phyloP scores from a whole-genome alignment of 768 basidiomycete species.

The Pleurotus djamor region DNA sequence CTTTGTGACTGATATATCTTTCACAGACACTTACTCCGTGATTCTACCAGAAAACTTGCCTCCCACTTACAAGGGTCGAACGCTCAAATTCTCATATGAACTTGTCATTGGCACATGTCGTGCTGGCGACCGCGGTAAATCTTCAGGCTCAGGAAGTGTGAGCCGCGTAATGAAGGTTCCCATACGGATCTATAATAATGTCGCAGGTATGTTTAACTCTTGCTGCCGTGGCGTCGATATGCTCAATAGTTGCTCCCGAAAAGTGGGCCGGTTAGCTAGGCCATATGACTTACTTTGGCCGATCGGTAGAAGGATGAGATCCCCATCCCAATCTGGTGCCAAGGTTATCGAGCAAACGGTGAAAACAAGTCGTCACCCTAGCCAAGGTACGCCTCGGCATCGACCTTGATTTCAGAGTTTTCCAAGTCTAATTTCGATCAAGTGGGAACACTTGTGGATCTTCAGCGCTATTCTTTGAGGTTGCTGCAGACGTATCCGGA shows the following conservation, averaged over 20 bases:
- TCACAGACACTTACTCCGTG: constrained; percentile 76
- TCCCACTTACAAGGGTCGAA: constrained; percentile 86
- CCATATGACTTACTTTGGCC: constrained; percentile 90
- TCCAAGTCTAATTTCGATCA: background rate
- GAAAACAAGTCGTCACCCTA: constrained; percentile 14
- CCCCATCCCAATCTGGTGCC: constrained; percentile 30
- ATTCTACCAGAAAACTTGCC: constrained; percentile 78
- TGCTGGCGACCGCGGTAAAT: constrained; percentile 32
- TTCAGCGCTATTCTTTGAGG: constrained; percentile 51
- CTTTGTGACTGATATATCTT: background rate
- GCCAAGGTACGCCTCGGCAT: constrained; percentile 17
- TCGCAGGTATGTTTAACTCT: constrained; percentile 53
- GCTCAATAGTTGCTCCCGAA: background rate
- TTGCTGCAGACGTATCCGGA: constrained; percentile 46
- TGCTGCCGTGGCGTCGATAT: background rate
- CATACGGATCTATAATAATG: constrained; percentile 86
- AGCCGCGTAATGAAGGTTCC: constrained; percentile 90
- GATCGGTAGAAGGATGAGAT: constrained; percentile 39
- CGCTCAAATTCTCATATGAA: constrained; percentile 85
- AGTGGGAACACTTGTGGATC: constrained; percentile 36
- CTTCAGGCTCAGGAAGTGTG: constrained; percentile 43
- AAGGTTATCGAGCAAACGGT: constrained; percentile 32
- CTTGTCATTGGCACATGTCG: constrained; percentile 88
- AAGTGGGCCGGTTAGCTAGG: constrained; percentile 51
- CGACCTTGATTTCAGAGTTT: background rate